A percentile compares a stretch with the other conserved stretches of the same genome.
Conservation (phyloP, 306 rosid genomes). For the Quercus suber region DNA sequence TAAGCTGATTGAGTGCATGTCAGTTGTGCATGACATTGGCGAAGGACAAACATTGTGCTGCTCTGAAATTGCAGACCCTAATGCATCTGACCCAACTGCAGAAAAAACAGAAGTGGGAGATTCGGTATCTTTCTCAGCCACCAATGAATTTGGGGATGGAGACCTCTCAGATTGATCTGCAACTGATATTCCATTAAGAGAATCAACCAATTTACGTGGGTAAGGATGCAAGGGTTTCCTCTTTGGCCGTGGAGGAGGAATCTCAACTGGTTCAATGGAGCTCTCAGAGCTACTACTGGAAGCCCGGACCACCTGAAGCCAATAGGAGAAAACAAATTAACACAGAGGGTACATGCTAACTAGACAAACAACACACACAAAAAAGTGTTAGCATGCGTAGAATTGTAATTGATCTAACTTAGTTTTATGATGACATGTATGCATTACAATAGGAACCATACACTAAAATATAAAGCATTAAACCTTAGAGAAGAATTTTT, state of each 20-base stretch:
- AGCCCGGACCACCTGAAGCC: constrained; percentile 68
- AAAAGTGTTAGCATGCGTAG: neutral
- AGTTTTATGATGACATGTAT: neutral
- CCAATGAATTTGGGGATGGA: constrained; percentile 44
- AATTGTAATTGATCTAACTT: constrained; percentile 1
- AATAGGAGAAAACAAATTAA: constrained; percentile 13
- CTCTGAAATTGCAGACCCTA: constrained; percentile 50
- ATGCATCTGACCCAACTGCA: constrained; percentile 54
- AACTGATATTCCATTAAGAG: constrained; percentile 35
- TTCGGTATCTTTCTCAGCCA: constrained; percentile 47
- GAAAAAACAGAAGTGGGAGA: constrained; percentile 80
- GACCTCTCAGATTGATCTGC: constrained; percentile 51
- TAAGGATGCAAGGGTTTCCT: constrained; percentile 92
- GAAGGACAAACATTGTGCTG: constrained; percentile 46
- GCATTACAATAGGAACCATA: neutral
- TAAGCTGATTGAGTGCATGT: constrained; percentile 41
- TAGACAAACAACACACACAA: neutral
- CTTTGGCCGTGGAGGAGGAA: constrained; percentile 98
- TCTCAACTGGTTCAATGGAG: constrained; percentile 58
- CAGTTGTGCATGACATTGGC: constrained; percentile 64
- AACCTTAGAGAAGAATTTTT: constrained; percentile 98
- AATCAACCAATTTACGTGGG: constrained; percentile 66
- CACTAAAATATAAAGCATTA: constrained; percentile 12
- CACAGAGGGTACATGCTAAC: constrained; percentile 10
- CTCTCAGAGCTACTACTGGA: constrained; percentile 54